Base-by-base conservation (phyloP, 208 protist species). In the Herpetomonas samuelpessoai region DNA sequence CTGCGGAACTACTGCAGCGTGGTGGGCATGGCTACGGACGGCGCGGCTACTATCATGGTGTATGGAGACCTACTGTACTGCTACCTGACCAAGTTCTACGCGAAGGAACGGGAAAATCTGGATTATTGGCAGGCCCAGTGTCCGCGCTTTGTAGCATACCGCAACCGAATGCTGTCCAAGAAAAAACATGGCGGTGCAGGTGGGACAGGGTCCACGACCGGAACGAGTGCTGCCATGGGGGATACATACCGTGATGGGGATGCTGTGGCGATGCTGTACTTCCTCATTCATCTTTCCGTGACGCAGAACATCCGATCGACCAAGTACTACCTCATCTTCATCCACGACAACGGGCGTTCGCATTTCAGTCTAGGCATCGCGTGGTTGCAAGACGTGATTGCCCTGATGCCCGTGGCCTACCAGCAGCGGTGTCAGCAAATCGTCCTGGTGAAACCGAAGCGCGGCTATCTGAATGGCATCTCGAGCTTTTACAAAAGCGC, bases 41-140 rank as follows among this genome's bases (percentile, higher is more conserved):
- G 60, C 18, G 62, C 71, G 7, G 56, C 68, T 3, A 65, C 62
- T 10, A 25, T 85, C 35, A 49, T 73, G 19, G n/a, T 79, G n/a
- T 71, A 79, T 47, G 71, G 69, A n/a, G 74, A 74, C n/a, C 51
- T 80, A 26, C 51, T 85, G 26, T 54, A 53, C 25, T 64, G 69
- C 0, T 76, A 81, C 59, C 63, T 72, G 18, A 60, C 54, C 1
- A 49, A 64, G 24, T 77, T 60, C 24, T 56, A 67, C 22, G 62
- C 25, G 31, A 22, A 52, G 7, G 58, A 51, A 16, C n/a, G 46
- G 27, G 38, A 61, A 2, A 58, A 45, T 4, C 12, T 38, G 52
- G 2, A 7, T 9, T n/a, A 38, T 21, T 59, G 65, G 16, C 19
- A 41, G 16, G 50, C 41, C 19, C 57, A 31, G n/a, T 77, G 71